Conservation (phyloP, 73 alveolate genomes). For the Paramecium pentaurelia region DNA sequence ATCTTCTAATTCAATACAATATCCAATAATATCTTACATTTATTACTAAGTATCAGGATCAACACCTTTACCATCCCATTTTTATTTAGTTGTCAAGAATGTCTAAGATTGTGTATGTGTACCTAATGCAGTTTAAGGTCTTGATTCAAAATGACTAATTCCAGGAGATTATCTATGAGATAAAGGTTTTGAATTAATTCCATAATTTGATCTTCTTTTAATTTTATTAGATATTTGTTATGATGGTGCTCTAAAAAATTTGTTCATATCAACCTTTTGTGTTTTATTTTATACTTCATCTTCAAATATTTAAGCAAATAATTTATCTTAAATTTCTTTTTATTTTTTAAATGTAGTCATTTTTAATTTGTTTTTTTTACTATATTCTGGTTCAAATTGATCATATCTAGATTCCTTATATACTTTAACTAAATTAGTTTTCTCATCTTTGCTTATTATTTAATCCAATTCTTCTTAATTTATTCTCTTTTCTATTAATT, state of each 20-base stretch:
- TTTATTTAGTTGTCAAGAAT: background rate
- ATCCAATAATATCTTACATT: conserved; percentile 5
- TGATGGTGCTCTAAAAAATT: background rate
- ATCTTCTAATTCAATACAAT: background rate
- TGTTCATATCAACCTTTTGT: background rate
- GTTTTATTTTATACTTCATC: background rate
- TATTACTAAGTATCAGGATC: background rate
- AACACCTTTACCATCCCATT: background rate
- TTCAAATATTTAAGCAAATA: background rate
- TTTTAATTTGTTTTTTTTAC: background rate
- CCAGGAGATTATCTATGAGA: conserved; percentile 32
- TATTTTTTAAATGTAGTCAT: conserved; percentile 1
- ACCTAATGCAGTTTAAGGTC: background rate
- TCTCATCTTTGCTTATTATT: background rate
- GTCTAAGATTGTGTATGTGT: conserved; percentile 10
- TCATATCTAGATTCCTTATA: conserved; percentile 36
- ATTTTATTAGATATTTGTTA: background rate
- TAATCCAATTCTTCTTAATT: conserved; percentile 22
- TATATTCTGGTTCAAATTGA: conserved; percentile 29
- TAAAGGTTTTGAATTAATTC: background rate
- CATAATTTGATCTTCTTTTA: background rate
- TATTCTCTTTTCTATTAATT: background rate
- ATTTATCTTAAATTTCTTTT: background rate
- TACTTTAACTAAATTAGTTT: background rate
- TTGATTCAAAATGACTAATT: conserved; percentile 7